These are phyloP conservation scores for Suillus subalutaceus DNA, from an alignment of 768 basidiomycete genomes.

Conservation along the genomic window DNA sequence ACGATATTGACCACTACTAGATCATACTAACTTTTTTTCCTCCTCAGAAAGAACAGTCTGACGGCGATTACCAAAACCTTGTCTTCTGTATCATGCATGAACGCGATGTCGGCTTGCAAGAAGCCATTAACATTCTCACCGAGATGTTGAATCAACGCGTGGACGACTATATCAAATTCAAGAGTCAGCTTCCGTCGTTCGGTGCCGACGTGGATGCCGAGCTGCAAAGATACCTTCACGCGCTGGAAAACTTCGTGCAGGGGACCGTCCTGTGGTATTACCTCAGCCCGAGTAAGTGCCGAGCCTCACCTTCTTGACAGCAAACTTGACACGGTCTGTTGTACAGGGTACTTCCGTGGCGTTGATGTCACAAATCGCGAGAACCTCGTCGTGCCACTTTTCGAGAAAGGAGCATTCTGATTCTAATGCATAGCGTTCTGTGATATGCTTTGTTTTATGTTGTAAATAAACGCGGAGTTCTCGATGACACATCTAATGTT, in stretches of 20 bases:
- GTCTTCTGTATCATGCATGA: slow-evolving; percentile 44
- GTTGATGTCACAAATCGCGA: slow-evolving; percentile 35
- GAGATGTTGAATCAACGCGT: slow-evolving; percentile 40
- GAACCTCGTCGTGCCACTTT: slow-evolving; percentile 33
- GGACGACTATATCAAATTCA: slow-evolving; percentile 35
- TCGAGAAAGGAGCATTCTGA: slow-evolving; percentile 28
- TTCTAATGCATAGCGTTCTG: slow-evolving; percentile 21
- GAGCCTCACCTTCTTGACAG: slow-evolving; percentile 8
- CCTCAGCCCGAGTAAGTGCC: slow-evolving; percentile 38
- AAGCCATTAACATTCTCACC: slow-evolving; percentile 39
- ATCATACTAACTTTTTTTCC: slow-evolving; percentile 11
- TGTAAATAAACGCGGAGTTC: slow-evolving; percentile 25
- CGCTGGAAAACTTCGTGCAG: slow-evolving; percentile 41
- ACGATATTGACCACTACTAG: slow-evolving; percentile 12
- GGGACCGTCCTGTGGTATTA: slow-evolving; percentile 45
- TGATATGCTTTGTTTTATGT: slow-evolving; percentile 19
- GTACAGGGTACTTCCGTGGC: slow-evolving; percentile 36
- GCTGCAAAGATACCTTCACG: slow-evolving; percentile 34
- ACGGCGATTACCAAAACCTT: slow-evolving; percentile 43
- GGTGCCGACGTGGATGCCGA: slow-evolving; percentile 38
- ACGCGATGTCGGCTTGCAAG: slow-evolving; percentile 34
- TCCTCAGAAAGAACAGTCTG: slow-evolving; percentile 41
- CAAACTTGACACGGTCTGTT: slow-evolving; percentile 14
- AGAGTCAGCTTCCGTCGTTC: slow-evolving; percentile 37
- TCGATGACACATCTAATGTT: slow-evolving; percentile 13